Base-by-base conservation (phyloP, 1,139 yeast species). In the Saccharomyces hybrid region DNA sequence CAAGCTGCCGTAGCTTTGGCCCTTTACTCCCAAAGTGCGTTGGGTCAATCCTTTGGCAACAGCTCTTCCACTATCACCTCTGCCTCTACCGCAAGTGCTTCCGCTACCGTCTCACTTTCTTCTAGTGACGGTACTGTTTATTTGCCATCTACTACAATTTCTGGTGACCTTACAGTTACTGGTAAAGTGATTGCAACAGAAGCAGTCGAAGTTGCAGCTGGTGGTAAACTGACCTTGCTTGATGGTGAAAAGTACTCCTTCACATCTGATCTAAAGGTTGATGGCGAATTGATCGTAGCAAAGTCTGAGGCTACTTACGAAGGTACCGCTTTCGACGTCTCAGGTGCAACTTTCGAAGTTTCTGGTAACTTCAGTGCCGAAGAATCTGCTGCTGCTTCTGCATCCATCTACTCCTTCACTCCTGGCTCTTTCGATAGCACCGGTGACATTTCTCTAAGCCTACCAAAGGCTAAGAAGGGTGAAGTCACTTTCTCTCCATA, bases 151-250 rank as follows among this genome's bases (percentile, higher is more conserved):
- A 29, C 32, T 11, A 29, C 32, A 29, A 16, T 51, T 31, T 21
- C 47, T 21, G 50, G 29, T 8, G 46, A 47, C 28, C 8, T 28
- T 7, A 51, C 53, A 7, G 5, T 51, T 14, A 46, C 31, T 12
- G 53, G 53, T 47, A 16, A 51, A 11, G 41, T 51, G 9, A 12
- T 47, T 51, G 53, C 53, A 2, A 47, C 21, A 2, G 21, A 21
- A 21, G 21, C 21, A 21, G 21, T 21, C 4, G 21, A 21, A 21
- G 21, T 21, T 44, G 29, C 44, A 28, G 46, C 41, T 28, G 50
- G 50, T 7, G 53, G 16, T 11, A 51, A 14, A 8, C 26, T 51
- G 16, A 29, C 50, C 26, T 26, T 51, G 12, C 14, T 42, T 7
- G 50, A 51, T n/a, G 50, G 50, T 31, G 11, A 16, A 14, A 14